These are phyloP conservation scores for Globisporangium rhizosaccharum DNA, from an alignment of 352 stramenopile genomes.

Conservation along the genomic window DNA sequence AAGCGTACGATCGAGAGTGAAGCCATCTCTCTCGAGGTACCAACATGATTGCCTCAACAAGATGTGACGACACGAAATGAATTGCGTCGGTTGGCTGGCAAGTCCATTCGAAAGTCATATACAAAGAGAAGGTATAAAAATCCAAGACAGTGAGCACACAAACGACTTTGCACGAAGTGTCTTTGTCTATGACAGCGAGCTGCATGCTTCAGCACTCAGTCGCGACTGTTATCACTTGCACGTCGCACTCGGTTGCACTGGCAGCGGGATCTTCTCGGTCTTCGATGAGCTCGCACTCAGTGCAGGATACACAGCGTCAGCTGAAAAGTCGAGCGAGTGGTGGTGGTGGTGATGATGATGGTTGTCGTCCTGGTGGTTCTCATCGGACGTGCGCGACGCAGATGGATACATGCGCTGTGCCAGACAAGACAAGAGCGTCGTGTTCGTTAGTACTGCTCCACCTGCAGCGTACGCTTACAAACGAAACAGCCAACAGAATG, in stretches of 20 bases:
- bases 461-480: neutral
- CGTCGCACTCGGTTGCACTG: neutral
- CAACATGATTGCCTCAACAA: too few relatives aligned
- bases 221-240: neutral
- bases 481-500: neutral
- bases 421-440: neutral
- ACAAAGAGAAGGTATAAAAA: too few relatives aligned
- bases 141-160: too few relatives aligned
- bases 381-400: neutral
- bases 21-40: too few relatives aligned
- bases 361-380: neutral
- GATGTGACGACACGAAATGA: too few relatives aligned
- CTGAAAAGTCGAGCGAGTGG: constrained; percentile 31
- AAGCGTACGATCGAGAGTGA: too few relatives aligned
- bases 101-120: too few relatives aligned
- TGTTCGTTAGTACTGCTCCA: neutral
- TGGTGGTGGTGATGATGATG: constrained; percentile 4
- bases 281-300: constrained; percentile 18
- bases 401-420: constrained; percentile 8
- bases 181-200: too few relatives aligned
- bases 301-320: constrained; percentile 34
- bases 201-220: neutral
- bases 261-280: constrained; percentile 42
- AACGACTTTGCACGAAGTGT: too few relatives aligned
- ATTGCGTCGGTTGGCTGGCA: too few relatives aligned